A percentile compares a stretch with the other conserved stretches of the same genome.
Evolutionary conservation across 306 rosid genomes (phyloP).

Genomic region (Astragalus glycyphyllos): DNA sequence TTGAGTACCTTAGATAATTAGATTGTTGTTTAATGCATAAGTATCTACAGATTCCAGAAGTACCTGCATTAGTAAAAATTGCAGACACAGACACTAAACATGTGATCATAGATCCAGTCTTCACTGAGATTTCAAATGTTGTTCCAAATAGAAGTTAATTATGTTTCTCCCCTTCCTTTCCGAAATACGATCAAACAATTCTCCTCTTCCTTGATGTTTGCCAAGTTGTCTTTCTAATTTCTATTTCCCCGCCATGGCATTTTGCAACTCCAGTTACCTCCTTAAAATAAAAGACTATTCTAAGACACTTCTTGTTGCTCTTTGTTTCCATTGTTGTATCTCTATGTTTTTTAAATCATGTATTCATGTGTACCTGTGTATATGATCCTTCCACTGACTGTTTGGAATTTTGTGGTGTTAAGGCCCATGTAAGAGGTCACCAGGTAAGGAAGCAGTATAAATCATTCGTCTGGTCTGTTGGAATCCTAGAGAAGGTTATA

Average conservation of each 20-base stretch:
- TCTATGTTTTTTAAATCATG: neutral
- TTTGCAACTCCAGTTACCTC: slow-evolving; percentile 1
- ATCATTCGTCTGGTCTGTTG: slow-evolving; percentile 81
- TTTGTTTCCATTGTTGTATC: neutral
- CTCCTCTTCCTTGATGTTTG: slow-evolving; percentile 6
- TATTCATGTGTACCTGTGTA: slow-evolving; percentile 3
- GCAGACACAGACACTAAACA: no score
- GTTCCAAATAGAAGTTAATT: no score
- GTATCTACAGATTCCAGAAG: no score
- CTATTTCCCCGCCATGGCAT: slow-evolving; percentile 2
- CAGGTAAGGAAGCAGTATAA: slow-evolving; percentile 86
- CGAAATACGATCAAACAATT: no score
- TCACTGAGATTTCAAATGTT: no score
- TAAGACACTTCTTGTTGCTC: slow-evolving; percentile 1
- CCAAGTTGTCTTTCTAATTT: slow-evolving; percentile 3
- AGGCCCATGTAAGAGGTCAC: slow-evolving; percentile 97
- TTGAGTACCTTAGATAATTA: neutral
- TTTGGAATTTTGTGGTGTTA: slow-evolving; percentile 40
- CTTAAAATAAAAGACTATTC: neutral
- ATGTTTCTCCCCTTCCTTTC: no score
- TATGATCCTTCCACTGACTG: slow-evolving; percentile 47
- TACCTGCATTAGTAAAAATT: no score
- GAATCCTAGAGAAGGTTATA: slow-evolving; percentile 84
- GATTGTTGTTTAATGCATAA: neutral
- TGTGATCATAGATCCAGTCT: no score